phyloP scores from a whole-genome alignment of 2,329 filamentous ascomycete species.

The Magnaporthiopsis poae region DNA sequence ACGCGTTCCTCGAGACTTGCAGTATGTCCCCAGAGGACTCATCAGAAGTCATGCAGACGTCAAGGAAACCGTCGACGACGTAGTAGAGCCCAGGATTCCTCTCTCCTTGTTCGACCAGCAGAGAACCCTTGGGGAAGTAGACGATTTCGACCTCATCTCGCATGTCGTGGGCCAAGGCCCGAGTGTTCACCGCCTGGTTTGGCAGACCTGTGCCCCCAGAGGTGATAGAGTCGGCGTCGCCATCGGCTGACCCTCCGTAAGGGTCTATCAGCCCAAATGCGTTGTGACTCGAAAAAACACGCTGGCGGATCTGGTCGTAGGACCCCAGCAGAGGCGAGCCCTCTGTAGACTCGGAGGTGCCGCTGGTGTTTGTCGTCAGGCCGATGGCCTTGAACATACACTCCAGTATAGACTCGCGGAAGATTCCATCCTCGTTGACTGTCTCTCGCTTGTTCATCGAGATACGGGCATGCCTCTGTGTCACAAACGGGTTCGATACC shows the following conservation, averaged over 20 bases:
- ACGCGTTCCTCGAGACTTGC: slow-evolving; percentile 17
- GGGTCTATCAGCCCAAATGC: slow-evolving; percentile 87
- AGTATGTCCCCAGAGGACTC: slow-evolving; percentile 38
- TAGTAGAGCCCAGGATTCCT: slow-evolving; percentile 96
- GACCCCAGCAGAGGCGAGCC: slow-evolving; percentile 77
- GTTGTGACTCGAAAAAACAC: slow-evolving; percentile 67
- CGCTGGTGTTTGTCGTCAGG: slow-evolving; percentile 57
- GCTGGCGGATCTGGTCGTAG: slow-evolving; percentile 71
- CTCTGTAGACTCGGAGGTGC: slow-evolving; percentile 66
- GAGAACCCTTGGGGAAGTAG: slow-evolving; percentile 87
- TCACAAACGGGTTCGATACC: slow-evolving; percentile 47
- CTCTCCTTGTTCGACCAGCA: slow-evolving; percentile 92
- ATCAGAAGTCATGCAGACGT: slow-evolving; percentile 74
- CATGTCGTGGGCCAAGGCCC: slow-evolving; percentile 64
- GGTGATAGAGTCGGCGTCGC: slow-evolving; percentile 76
- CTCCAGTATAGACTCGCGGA: slow-evolving; percentile 80
- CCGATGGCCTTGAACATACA: slow-evolving; percentile 95
- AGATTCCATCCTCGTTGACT: slow-evolving; percentile 77
- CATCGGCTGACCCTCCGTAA: slow-evolving; percentile 66
- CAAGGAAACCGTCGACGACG: slow-evolving; percentile 91
- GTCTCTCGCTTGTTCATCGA: slow-evolving; percentile 65
- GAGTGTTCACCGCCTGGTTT: slow-evolving; percentile 36
- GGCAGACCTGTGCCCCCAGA: slow-evolving; percentile 42
- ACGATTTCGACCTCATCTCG: slow-evolving; percentile 93
- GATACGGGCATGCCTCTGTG: slow-evolving; percentile 37